Evolutionary conservation across 164 flowering plant species (phyloP), one percentile per base, ranked within the genome.

Genomic region (Kalanchoe fedtschenkoi): DNA sequence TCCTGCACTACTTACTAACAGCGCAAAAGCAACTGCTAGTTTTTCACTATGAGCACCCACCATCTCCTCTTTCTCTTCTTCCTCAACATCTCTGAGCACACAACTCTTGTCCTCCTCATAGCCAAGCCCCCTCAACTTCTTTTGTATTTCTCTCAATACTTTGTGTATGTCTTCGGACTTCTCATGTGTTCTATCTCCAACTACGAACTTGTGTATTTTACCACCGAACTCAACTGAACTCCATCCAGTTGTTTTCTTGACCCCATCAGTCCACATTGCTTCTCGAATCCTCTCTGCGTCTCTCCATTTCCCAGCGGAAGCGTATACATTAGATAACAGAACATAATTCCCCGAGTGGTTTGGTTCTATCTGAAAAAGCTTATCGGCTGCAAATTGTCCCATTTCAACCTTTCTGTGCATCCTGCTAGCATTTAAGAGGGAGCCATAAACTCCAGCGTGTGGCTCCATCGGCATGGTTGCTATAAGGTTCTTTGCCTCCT

Each of bases 11-110:
- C 67, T 74, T 19, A 79, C 79, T 39, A 87, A 69, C 28, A 87
- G 72, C 11, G 81, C 83, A 67, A 81, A 88, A 38, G 70, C 74
- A 55, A 84, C 58, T 14, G 95, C 95, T 73, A 88, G 46, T 69
- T 83, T 88, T 70, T 88, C 91, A 63, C 95, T 88, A 56, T 88
- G 95, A 59, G 74, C 67, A 8, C 81, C 86, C 46, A 88, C 79
- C 76, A 82, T 77, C 61, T 81, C 83, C 68, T 85, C 89, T 66
- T 81, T 84, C 68, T 88, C 89, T 73, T 88, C 91, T 32, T 82
- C 89, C 61, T 82, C 95, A 14, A 88, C 83, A 63, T 88, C 91
- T 66, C 81, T 77, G 58, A 88, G 66, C 35, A 70, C 86, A 59
- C 75, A 79, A 61, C 72, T 72, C 63, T 70, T 81, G 62, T 82